Base-by-base conservation (phyloP, 495 filamentous ascomycete genomes). In the Sphaerosporella brunnea region DNA sequence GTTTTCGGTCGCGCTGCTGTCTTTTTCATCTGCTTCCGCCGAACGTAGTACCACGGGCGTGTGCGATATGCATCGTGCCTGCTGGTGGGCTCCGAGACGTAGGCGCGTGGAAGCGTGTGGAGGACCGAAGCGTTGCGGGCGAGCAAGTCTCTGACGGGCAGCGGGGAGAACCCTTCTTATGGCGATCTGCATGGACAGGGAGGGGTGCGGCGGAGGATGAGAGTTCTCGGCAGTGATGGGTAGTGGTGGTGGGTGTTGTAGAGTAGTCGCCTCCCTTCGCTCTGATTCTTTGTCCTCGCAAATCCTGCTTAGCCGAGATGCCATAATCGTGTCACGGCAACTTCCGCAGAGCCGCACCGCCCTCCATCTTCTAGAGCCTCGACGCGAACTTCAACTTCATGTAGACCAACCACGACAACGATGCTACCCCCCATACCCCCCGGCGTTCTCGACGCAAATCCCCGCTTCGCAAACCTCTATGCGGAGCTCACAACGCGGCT, bases 171-270 rank as follows among this genome's bases (percentile, higher is more conserved):
- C 56, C 56, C 56, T 43, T 51, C 55, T 55, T 28, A 52, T 55
- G 36, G 58, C 52, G 47, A 49, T 38, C 50, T 50, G 56, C 56
- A 59, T 59, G n/a, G n/a, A n/a, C n/a, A n/a, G n/a, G n/a, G n/a
- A n/a, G n/a, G n/a, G n/a, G n/a, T n/a, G n/a, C n/a, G n/a, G n/a
- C n/a, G n/a, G n/a, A n/a, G n/a, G n/a, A n/a, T n/a, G n/a, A n/a
- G n/a, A n/a, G n/a, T n/a, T n/a, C n/a, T n/a, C n/a, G n/a, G n/a
- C n/a, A n/a, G n/a, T n/a, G n/a, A n/a, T n/a, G n/a, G n/a, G n/a
- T n/a, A n/a, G n/a, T n/a, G n/a, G n/a, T n/a, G n/a, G n/a, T n/a
- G n/a, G n/a, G n/a, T n/a, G n/a, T n/a, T n/a, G n/a, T n/a, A n/a
- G n/a, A n/a, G n/a, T n/a, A n/a, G n/a, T n/a, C n/a, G n/a, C n/a